Conservation (phyloP, 2,329 filamentous ascomycete species). For the Rhytidhysteron rufulum region DNA sequence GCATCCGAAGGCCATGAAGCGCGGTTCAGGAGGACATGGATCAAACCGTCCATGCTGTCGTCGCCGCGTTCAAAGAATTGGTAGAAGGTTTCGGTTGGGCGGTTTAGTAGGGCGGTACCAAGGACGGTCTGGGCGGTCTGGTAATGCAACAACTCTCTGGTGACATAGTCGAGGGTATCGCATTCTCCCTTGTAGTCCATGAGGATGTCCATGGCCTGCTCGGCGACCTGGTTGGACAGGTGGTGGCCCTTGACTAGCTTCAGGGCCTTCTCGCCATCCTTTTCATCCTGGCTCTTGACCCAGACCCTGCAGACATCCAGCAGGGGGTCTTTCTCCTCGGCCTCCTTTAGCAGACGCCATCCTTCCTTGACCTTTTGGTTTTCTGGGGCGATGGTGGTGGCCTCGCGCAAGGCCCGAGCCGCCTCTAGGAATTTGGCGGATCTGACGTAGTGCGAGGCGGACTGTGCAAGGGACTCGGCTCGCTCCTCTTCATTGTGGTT, state of each 20-base stretch:
- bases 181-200: slow-evolving; percentile 40
- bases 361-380: slow-evolving; percentile 38
- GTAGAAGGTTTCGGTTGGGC: slow-evolving; percentile 42
- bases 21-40: slow-evolving; percentile 40
- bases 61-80: slow-evolving; percentile 44
- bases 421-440: slow-evolving; percentile 36
- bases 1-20: slow-evolving; percentile 39
- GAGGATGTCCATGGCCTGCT: slow-evolving; percentile 39
- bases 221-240: slow-evolving; percentile 36
- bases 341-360: slow-evolving; percentile 38
- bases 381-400: slow-evolving; percentile 40
- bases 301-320: slow-evolving; percentile 32
- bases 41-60: slow-evolving; percentile 42
- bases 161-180: slow-evolving; percentile 38
- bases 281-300: slow-evolving; percentile 31
- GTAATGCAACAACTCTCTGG: slow-evolving; percentile 33
- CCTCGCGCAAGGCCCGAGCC: slow-evolving; percentile 41
- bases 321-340: slow-evolving; percentile 33
- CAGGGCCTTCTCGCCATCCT: slow-evolving; percentile 39
- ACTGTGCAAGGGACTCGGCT: slow-evolving; percentile 27
- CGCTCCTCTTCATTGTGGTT: slow-evolving; percentile 28
- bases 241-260: slow-evolving; percentile 21
- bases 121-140: slow-evolving; percentile 37
- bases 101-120: slow-evolving; percentile 32
- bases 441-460: slow-evolving; percentile 22